Evolutionary conservation across 176 grass and related monocot genomes (phyloP).

Genomic region (Rhynchospora pubera): DNA sequence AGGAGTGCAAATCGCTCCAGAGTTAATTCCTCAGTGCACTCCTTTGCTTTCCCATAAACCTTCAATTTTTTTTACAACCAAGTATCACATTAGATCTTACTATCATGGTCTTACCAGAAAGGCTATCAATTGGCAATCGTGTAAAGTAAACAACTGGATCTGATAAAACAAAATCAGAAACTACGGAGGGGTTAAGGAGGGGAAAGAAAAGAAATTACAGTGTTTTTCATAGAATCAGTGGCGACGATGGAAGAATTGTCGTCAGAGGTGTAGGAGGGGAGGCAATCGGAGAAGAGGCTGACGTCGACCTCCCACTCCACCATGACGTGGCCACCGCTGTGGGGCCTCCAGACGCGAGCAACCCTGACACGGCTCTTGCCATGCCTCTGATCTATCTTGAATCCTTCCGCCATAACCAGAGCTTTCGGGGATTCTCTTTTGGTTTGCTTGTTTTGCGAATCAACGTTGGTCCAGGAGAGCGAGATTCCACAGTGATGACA

Average conservation of each 20-base stretch:
- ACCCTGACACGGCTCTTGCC: constrained; percentile 88
- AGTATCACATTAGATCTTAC: not conserved
- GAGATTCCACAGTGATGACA: not conserved
- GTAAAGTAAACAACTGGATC: not conserved
- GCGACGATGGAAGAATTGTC: constrained; percentile 90
- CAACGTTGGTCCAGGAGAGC: not conserved
- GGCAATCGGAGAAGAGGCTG: constrained; percentile 79
- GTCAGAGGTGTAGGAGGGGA: constrained; percentile 68
- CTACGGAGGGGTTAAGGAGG: not conserved
- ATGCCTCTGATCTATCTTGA: constrained; percentile 73
- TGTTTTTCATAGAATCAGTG: constrained; percentile 97
- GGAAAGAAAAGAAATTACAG: constrained; percentile 30
- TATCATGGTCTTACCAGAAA: not conserved
- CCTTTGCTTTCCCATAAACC: constrained; percentile 95
- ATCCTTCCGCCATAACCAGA: constrained; percentile 43
- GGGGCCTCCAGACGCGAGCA: constrained; percentile 57
- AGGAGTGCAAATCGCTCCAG: constrained; percentile 77
- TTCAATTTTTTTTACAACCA: constrained; percentile 16
- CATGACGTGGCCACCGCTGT: constrained; percentile 36
- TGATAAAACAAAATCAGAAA: too few species aligned
- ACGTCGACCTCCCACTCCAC: constrained; percentile 80
- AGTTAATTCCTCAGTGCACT: constrained; percentile 60
- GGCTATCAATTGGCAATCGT: not conserved
- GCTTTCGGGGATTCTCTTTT: not conserved
- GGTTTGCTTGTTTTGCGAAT: not conserved